Percentiles rank a stretch among this genome's conserved stretches.
Conservation (phyloP, 1,284 basidiomycete species). For the Malassezia restricta region DNA sequence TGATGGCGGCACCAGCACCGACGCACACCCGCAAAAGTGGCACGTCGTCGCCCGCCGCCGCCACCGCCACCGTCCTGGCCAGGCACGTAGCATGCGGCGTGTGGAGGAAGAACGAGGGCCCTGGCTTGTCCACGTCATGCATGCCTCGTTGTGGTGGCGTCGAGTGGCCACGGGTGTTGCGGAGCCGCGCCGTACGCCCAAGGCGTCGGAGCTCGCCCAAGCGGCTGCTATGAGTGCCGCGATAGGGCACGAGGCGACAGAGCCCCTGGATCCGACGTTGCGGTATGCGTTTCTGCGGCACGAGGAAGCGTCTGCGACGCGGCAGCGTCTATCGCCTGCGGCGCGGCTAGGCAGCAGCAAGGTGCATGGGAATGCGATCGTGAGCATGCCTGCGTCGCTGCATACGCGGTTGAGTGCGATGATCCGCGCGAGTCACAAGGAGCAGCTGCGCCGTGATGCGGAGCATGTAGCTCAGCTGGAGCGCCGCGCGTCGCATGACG, state of each 20-base stretch:
- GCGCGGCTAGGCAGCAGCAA: constrained; percentile 15
- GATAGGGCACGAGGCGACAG: not conserved
- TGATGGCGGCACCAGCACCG: constrained; percentile 29
- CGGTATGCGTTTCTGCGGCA: not conserved
- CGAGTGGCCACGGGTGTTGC: not conserved
- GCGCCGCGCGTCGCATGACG: not conserved
- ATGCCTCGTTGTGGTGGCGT: not conserved
- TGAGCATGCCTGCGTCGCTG: not conserved
- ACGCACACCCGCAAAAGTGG: constrained; percentile 28
- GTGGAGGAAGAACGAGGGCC: not conserved
- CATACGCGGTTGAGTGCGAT: not conserved
- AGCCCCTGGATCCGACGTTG: not conserved
- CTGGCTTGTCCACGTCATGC: not conserved
- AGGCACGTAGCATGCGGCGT: not conserved
- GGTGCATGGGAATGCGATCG: constrained; percentile 1
- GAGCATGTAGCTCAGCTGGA: not conserved
- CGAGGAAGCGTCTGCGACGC: not conserved
- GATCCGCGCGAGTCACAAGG: not conserved
- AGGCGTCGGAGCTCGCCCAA: not conserved
- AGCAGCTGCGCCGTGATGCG: constrained; percentile 8
- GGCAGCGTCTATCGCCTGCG: constrained; percentile 14
- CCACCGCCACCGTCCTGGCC: not conserved
- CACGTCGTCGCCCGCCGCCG: constrained; percentile 11
- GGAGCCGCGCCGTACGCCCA: not conserved
- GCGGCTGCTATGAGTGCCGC: constrained; percentile 8